Conservation (phyloP, 192 early-diverging fungal species). For the Spizellomyces sp. region DNA sequence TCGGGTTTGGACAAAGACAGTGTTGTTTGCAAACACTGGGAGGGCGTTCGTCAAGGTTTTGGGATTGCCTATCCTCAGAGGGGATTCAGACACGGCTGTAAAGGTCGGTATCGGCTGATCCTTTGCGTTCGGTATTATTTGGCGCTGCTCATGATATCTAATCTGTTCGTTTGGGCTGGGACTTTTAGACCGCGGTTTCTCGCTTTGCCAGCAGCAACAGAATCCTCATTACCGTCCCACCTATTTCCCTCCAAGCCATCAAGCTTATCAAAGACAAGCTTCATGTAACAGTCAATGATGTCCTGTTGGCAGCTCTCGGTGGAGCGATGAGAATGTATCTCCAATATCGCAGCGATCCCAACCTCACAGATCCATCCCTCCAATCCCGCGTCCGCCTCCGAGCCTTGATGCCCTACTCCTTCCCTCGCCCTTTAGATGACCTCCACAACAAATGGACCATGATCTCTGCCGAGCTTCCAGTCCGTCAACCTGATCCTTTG, state of each 20-base stretch:
- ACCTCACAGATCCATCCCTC: background rate
- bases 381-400: slow-evolving; percentile 20
- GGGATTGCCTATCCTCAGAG: slow-evolving; percentile 5
- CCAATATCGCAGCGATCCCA: slow-evolving; percentile 22
- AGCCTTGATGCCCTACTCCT: slow-evolving; percentile 39
- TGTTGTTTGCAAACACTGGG: slow-evolving; percentile 4
- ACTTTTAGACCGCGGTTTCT: too few relatives aligned
- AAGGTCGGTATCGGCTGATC: background rate
- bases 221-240: slow-evolving; percentile 17
- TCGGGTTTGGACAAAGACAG: background rate
- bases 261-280: slow-evolving; percentile 28
- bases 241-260: slow-evolving; percentile 16
- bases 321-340: slow-evolving; percentile 27
- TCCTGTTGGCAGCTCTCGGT: slow-evolving; percentile 27
- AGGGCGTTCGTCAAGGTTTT: slow-evolving; percentile 18
- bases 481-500: slow-evolving; percentile 1
- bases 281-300: slow-evolving; percentile 22
- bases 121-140: too few relatives aligned
- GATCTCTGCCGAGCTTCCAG: slow-evolving; percentile 18
- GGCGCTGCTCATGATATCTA: too few relatives aligned
- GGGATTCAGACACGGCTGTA: slow-evolving; percentile 14
- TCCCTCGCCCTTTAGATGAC: slow-evolving; percentile 32
- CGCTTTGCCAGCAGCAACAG: slow-evolving; percentile 11
- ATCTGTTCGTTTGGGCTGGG: too few relatives aligned
- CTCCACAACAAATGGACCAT: slow-evolving; percentile 34